These are phyloP conservation scores for Pythium aquatile DNA, from an alignment of 352 stramenopile genomes.

Conservation along the genomic window DNA sequence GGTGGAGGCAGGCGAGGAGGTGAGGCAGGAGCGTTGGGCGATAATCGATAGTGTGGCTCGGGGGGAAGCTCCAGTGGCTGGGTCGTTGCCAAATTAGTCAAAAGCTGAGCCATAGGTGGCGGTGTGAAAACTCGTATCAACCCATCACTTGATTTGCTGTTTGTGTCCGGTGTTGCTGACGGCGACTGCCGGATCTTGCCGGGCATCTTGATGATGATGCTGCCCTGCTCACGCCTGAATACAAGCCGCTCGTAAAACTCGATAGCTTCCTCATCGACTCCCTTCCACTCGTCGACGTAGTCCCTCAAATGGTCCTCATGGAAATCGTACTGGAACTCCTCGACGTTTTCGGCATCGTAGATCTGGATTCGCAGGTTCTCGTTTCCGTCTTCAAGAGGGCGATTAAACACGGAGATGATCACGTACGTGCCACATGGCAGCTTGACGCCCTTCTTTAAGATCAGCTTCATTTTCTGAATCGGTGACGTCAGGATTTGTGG, in stretches of 20 bases:
- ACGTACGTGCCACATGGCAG: constrained; percentile 61
- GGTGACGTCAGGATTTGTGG: constrained; percentile 30
- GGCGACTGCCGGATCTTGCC: constrained; percentile 29
- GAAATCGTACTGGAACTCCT: constrained; percentile 80
- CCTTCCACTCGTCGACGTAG: constrained; percentile 43
- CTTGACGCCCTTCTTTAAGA: constrained; percentile 58
- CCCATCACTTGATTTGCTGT: not conserved
- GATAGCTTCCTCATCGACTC: constrained; percentile 36
- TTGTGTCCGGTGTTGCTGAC: not conserved
- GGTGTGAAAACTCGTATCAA: constrained; percentile 10
- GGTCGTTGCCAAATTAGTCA: constrained; percentile 18
- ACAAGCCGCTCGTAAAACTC: constrained; percentile 53
- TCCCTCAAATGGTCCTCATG: constrained; percentile 58
- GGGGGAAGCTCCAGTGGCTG: constrained; percentile 23
- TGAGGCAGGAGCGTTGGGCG: constrained; percentile 19
- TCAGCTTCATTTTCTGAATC: constrained; percentile 53
- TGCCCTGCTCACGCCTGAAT: constrained; percentile 59
- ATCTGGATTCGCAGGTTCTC: constrained; percentile 71
- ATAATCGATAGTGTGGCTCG: constrained; percentile 27
- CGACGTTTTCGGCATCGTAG: constrained; percentile 66
- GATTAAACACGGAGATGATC: constrained; percentile 66
- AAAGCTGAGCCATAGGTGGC: constrained; percentile 21
- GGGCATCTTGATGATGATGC: constrained; percentile 68
- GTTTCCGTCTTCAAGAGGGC: constrained; percentile 67
- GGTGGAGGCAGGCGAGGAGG: constrained; percentile 3